Percentiles rank a stretch among this genome's conserved stretches.
Evolutionary conservation across 768 basidiomycete genomes (phyloP).

Genomic region (Boletellus sp.): DNA sequence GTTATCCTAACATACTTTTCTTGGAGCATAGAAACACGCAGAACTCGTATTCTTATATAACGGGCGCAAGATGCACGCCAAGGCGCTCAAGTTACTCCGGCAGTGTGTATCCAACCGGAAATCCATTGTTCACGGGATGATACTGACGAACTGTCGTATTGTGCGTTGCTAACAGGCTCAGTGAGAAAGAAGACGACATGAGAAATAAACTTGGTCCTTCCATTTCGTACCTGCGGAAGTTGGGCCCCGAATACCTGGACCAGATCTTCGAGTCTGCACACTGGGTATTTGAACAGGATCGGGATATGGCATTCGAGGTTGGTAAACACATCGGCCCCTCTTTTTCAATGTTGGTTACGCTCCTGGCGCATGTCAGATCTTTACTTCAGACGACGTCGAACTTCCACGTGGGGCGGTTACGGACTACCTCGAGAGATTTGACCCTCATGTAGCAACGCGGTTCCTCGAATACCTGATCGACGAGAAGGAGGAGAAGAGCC

Average conservation of each 20-base stretch:
- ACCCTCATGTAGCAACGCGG: slow-evolving; percentile 60
- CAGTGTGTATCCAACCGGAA: slow-evolving; percentile 50
- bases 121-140: background rate
- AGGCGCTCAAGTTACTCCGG: slow-evolving; percentile 79
- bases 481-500: slow-evolving; percentile 62
- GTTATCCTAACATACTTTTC: background rate
- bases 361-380: slow-evolving; percentile 55
- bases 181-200: slow-evolving; percentile 70
- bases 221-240: slow-evolving; percentile 84
- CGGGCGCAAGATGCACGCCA: slow-evolving; percentile 92
- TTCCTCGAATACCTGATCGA: slow-evolving; percentile 86
- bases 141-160: background rate
- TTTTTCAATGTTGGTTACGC: background rate
- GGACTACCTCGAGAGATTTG: slow-evolving; percentile 71
- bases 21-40: slow-evolving; percentile 66
- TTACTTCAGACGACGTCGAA: slow-evolving; percentile 92
- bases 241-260: slow-evolving; percentile 77
- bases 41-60: slow-evolving; percentile 91
- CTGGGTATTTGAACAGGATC: slow-evolving; percentile 82
- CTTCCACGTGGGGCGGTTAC: slow-evolving; percentile 76
- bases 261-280: slow-evolving; percentile 78
- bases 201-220: slow-evolving; percentile 81
- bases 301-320: slow-evolving; percentile 75
- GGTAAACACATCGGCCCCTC: background rate
- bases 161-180: slow-evolving; percentile 49